Evolutionary conservation across 83 land plant genomes (phyloP), one percentile per base, ranked within the genome.

Genomic region (Picea mariana): DNA sequence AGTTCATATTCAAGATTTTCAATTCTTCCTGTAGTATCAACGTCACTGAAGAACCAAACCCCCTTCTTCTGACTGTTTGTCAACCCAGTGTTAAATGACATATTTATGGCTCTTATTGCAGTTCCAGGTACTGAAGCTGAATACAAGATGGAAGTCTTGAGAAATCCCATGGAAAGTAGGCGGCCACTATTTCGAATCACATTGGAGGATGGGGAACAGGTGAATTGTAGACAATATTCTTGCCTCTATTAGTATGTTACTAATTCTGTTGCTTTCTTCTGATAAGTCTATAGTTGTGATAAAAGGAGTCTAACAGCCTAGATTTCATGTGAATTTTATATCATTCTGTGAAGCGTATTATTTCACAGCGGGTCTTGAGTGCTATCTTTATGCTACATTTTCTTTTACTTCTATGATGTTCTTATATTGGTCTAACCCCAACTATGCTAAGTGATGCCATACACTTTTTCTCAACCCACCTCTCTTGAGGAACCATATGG

Each of bases 111-210:
- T 58, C 68, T 59, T 63, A 26, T 40, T 84, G 49, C 87, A 95
- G 99, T 92, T 86, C 91, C 90, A 62, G 83, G 78, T 60, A 77
- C 34, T 49, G 12, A 63, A 44, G 84, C 84, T 24, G 77, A 85
- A 6, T 97, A 93, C 85, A 92, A 84, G 81, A 95, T 97, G 98
- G 96, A 97, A 87, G 90, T 97, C 9, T 44, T 91, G 63, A 92
- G 98, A 83, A 91, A 91, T 85, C 84, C 92, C 34, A 75, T 77
- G 31, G 75, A 83, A 82, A 90, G 87, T 47, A 65, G 83, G 40
- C 81, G 80, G 67, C 98, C 99, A 47, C 76, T 97, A 67, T 97
- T 97, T 90, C 92, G 95, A 76, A 91, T 97, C 49, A 92, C 92
- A 66, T 79, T 85, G 24, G 98, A 86, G 31, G 92, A 86, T 84